phyloP scores from a whole-genome alignment of 306 rosid species.

The Fragaria iinumae region DNA sequence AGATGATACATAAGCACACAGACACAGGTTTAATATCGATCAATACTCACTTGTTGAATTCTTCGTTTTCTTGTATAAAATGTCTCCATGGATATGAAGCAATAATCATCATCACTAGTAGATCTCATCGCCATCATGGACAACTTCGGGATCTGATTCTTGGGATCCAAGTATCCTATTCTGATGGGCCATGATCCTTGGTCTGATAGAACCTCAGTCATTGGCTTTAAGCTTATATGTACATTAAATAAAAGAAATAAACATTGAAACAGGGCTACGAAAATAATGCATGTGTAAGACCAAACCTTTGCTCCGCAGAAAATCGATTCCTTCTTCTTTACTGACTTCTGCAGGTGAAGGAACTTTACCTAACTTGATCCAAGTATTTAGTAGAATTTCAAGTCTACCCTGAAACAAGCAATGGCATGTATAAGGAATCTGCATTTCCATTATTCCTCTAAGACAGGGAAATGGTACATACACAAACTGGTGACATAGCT shows the following conservation, averaged over 20 bases:
- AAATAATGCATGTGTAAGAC: constrained; percentile 10
- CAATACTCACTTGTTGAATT: constrained; percentile 47
- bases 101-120: constrained; percentile 47
- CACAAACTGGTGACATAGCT: neutral
- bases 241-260: neutral
- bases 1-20: neutral
- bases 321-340: constrained; percentile 67
- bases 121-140: constrained; percentile 60
- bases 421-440: neutral
- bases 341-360: constrained; percentile 88
- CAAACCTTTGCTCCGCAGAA: constrained; percentile 63
- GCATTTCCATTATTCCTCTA: neutral
- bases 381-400: constrained; percentile 70
- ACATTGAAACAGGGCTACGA: constrained; percentile 3
- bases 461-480: neutral
- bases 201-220: constrained; percentile 44
- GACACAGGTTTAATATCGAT: constrained; percentile 6
- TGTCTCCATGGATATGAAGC: constrained; percentile 64
- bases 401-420: constrained; percentile 74
- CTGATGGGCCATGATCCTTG: constrained; percentile 65
- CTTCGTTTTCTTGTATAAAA: constrained; percentile 34
- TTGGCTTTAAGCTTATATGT: constrained; percentile 17
- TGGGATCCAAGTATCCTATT: constrained; percentile 70
- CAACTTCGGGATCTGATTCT: constrained; percentile 55
- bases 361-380: constrained; percentile 72